These are phyloP conservation scores for Pulveroboletus sp. DNA, from an alignment of 768 basidiomycete genomes.

Conservation along the genomic window DNA sequence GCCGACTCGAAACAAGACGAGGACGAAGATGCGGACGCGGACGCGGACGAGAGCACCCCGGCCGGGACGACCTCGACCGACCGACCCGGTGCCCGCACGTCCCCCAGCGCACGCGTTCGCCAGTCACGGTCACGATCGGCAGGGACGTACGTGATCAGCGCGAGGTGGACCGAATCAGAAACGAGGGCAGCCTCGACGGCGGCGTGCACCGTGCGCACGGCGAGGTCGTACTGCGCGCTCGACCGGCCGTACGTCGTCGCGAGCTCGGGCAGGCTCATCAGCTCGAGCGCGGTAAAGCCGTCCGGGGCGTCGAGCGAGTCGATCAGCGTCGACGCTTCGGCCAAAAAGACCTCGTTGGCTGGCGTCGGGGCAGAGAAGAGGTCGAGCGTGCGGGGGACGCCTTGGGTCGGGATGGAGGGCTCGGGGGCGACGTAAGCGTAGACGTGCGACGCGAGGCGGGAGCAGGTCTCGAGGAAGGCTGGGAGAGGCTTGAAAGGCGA, in stretches of 20 bases:
- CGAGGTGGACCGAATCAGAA: conserved; percentile 44
- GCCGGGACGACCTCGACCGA: conserved; percentile 36
- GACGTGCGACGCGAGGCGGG: conserved; percentile 52
- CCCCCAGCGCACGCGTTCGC: no score
- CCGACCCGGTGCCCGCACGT: no score
- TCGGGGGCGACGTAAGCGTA: conserved; percentile 53
- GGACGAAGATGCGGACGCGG: no score
- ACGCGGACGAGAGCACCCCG: no score
- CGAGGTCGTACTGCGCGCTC: conserved; percentile 53
- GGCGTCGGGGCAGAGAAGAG: conserved; percentile 40
- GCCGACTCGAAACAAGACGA: conserved; percentile 59
- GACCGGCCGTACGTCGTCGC: conserved; percentile 43
- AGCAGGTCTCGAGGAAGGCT: conserved; percentile 54
- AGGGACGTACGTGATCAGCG: conserved; percentile 50
- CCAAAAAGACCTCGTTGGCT: conserved; percentile 36
- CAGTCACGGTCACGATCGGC: no score
- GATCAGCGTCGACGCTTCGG: conserved; percentile 43
- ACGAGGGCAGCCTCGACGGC: conserved; percentile 43
- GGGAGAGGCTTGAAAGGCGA: conserved; percentile 36
- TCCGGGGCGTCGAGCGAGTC: conserved; percentile 46
- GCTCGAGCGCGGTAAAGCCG: conserved; percentile 60
- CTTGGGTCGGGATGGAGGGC: conserved; percentile 29
- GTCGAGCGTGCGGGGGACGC: conserved; percentile 36
- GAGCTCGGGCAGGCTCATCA: conserved; percentile 49
- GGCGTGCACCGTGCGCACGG: conserved; percentile 42